A percentile compares a stretch with the other conserved stretches of the same genome.
phyloP scores from a whole-genome alignment of 768 basidiomycete species.

The Agrocybe praecox region DNA sequence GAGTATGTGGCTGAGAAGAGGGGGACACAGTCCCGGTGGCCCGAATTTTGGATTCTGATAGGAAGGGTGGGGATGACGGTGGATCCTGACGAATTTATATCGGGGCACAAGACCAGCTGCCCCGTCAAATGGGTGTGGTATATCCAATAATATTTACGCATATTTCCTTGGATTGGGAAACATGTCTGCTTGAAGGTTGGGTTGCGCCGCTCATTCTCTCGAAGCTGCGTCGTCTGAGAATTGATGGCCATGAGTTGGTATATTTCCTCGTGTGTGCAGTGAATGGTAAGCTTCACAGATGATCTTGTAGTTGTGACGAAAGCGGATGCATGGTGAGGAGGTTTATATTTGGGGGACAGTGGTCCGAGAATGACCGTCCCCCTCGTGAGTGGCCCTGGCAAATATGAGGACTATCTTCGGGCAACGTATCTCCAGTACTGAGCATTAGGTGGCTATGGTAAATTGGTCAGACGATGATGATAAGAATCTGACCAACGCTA shows the following conservation, averaged over 20 bases:
- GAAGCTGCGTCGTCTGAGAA: too few species aligned
- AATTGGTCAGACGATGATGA: neutral
- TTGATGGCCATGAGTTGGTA: too few species aligned
- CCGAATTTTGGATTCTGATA: neutral
- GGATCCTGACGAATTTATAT: neutral
- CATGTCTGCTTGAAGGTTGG: too few species aligned
- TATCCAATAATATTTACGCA: too few species aligned
- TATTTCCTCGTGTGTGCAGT: too few species aligned
- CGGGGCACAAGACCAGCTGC: neutral
- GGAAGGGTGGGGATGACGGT: neutral
- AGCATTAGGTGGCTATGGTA: slow-evolving; percentile 36
- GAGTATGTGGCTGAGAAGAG: neutral
- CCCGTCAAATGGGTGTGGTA: too few species aligned
- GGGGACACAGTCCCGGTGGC: neutral
- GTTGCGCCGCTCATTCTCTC: too few species aligned
- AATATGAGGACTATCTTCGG: slow-evolving; percentile 34
- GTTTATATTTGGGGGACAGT: slow-evolving; percentile 1
- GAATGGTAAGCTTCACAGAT: too few species aligned
- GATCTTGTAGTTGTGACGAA: too few species aligned
- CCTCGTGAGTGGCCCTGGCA: neutral
- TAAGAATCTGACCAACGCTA: neutral
- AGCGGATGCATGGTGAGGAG: neutral
- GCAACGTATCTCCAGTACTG: slow-evolving; percentile 51
- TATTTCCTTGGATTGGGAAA: too few species aligned
- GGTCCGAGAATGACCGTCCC: neutral